Evolutionary conservation across 2,329 filamentous ascomycete species (phyloP), one percentile per base, ranked within the genome.

Genomic region (Fusarium annulatum): DNA sequence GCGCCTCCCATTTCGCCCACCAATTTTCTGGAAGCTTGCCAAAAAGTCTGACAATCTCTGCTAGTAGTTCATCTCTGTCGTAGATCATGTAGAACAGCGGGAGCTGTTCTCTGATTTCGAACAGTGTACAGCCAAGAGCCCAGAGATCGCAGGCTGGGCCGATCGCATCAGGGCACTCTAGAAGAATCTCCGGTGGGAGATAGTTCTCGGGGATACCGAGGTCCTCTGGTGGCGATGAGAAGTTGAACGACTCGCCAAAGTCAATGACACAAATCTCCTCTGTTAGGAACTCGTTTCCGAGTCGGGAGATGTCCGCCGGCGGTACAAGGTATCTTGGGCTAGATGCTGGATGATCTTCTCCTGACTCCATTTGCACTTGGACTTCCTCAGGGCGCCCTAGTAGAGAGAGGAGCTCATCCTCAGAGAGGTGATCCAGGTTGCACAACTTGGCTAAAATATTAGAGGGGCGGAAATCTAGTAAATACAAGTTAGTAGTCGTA

Each of bases 41-140:
- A 12, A 82, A 76, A 15, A 81, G 71, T 9, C 72, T 53, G 2
- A 78, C 77, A 33, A 82, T 78, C 9, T 76, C 71, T 5, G 71
- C 63, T 2, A 82, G 34, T 11, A 80, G 46, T 3, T 81, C 79
- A n/a, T 82, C 80, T 3, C 53, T 55, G 9, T 79, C 76, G 34
- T 77, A 73, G 28, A 72, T 77, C 76, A 71, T 74, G 26, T 77
- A 71, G 26, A 82, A 82, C 0, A 83, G 23, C 69, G 1, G 69
- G 8, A 77, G 59, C 2, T 80, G 79, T 0, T 76, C 71, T 1
- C 81, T 76, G 2, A 81, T 81, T 63, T 82, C 79, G 39, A 80
- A 80, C 0, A 83, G 39, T 0, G 79, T 81, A 30, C 81, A 82
- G 0, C 76, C 81, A 6, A 82, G 77, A 34, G 81, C 79, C 80